A percentile compares a stretch with the other conserved stretches of the same genome.
Evolutionary conservation across 148 eudicot species (phyloP).

Genomic region (Mesembryanthemum crystallinum): DNA sequence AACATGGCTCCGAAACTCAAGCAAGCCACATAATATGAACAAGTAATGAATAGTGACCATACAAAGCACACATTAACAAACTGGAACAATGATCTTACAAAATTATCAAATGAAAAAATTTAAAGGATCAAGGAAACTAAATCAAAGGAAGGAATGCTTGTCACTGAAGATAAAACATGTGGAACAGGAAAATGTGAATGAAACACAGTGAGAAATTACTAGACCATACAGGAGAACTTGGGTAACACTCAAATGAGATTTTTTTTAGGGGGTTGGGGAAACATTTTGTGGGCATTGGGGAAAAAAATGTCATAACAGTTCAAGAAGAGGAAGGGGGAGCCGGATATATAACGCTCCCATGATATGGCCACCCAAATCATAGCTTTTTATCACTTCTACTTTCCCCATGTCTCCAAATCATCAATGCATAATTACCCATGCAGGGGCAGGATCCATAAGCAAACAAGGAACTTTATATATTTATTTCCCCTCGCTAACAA

Average conservation of each 20-base stretch:
- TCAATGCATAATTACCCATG: neutral
- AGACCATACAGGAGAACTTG: too few species aligned
- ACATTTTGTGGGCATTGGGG: too few species aligned
- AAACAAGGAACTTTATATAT: neutral
- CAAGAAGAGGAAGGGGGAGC: neutral
- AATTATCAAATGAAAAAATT: neutral
- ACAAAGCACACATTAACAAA: neutral
- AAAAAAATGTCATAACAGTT: neutral
- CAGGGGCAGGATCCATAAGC: too few species aligned
- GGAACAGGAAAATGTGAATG: neutral
- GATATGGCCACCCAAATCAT: neutral
- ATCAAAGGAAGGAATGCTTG: neutral
- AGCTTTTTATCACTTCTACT: neutral
- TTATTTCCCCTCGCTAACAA: neutral
- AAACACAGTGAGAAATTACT: neutral
- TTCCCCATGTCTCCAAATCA: neutral
- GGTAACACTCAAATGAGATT: neutral
- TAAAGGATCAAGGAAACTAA: neutral
- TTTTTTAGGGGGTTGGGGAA: too few species aligned
- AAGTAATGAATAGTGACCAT: neutral
- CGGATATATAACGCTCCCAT: neutral
- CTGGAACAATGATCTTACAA: neutral
- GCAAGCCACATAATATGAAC: neutral
- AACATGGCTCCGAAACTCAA: neutral
- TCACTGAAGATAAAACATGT: neutral